Base-by-base conservation (phyloP, 805 yeast species). In the Yarrowia hollandica region DNA sequence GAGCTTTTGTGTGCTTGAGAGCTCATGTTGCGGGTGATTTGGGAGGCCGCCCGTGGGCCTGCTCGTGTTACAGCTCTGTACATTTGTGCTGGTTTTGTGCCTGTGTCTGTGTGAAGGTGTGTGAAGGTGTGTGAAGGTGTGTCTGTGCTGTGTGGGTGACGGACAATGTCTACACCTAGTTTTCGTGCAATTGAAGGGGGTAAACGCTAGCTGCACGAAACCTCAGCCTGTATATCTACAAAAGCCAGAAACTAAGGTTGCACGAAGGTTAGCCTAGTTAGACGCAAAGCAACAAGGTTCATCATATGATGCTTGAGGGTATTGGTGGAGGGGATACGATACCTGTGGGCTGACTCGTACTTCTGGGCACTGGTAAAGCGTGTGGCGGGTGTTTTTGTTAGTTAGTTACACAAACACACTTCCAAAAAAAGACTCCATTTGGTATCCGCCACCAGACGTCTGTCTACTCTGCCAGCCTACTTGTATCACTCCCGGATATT, bases 281-380 rank as follows among this genome's bases (percentile, higher is more conserved):
- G 18, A 44, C 52, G 52, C 52, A 44, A 18, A 44, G 52, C 52
- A 44, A 44, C 52, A 14, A 28, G 52, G 52, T 44, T 44, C 52
- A 44, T 44, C 52, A 44, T 28, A 44, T 44, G 52, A 44, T 44
- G 50, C 21, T n/a, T n/a, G 44, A 11, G 34, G 15, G 34, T 25
- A 30, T 30, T 30, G 46, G 22, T 23, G n/a, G 48, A n/a, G 42
- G 18, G 21, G n/a, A n/a, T n/a, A n/a, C n/a, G n/a, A n/a, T n/a
- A n/a, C n/a, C n/a, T n/a, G n/a, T n/a, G n/a, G n/a, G n/a, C n/a
- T n/a, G n/a, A n/a, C n/a, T n/a, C n/a, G n/a, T n/a, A n/a, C n/a
- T n/a, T n/a, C n/a, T n/a, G n/a, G n/a, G n/a, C n/a, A n/a, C n/a
- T n/a, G n/a, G n/a, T n/a, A n/a, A n/a, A n/a, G n/a, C n/a, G n/a